These are phyloP conservation scores for Xylariaceae sp. DNA, from an alignment of 2,329 filamentous ascomycete genomes.

Conservation along the genomic window DNA sequence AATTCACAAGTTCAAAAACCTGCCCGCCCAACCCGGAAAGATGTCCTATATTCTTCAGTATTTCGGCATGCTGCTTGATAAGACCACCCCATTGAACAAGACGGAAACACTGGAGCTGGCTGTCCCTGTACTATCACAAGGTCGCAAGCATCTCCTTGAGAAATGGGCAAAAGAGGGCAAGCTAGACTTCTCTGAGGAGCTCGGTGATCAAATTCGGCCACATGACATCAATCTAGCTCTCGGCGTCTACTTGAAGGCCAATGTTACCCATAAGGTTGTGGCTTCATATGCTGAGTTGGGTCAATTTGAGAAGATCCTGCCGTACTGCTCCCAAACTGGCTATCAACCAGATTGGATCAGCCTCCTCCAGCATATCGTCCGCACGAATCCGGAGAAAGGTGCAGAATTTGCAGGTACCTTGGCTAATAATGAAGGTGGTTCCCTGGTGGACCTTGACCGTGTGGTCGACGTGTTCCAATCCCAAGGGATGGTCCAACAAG, in stretches of 20 bases:
- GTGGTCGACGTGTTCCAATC: slow-evolving; percentile 98
- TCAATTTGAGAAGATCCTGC: slow-evolving; percentile 95
- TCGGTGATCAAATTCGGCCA: slow-evolving; percentile 90
- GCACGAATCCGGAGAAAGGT: slow-evolving; percentile 90
- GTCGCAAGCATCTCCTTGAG: slow-evolving; percentile 92
- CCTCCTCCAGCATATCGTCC: slow-evolving; percentile 89
- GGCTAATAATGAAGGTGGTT: slow-evolving; percentile 85
- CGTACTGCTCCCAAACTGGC: slow-evolving; percentile 82
- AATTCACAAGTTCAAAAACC: slow-evolving; percentile 92
- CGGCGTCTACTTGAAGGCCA: slow-evolving; percentile 87
- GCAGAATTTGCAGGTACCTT: slow-evolving; percentile 93
- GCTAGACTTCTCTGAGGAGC: slow-evolving; percentile 92
- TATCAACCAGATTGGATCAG: slow-evolving; percentile 97
- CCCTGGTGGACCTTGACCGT: slow-evolving; percentile 89
- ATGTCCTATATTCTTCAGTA: slow-evolving; percentile 96
- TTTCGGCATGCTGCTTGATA: slow-evolving; percentile 95
- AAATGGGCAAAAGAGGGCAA: slow-evolving; percentile 99
- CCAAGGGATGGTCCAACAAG: slow-evolving; percentile 96
- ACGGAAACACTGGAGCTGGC: slow-evolving; percentile 95
- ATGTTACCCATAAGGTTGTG: slow-evolving; percentile 91
- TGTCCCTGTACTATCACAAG: slow-evolving; percentile 88
- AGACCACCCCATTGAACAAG: slow-evolving; percentile 82
- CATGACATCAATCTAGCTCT: slow-evolving; percentile 90
- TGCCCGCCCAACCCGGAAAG: slow-evolving; percentile 80
- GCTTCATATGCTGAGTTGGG: slow-evolving; percentile 94